Conservation (phyloP, 2,329 filamentous ascomycete genomes). For the Cordyceps farinosa region DNA sequence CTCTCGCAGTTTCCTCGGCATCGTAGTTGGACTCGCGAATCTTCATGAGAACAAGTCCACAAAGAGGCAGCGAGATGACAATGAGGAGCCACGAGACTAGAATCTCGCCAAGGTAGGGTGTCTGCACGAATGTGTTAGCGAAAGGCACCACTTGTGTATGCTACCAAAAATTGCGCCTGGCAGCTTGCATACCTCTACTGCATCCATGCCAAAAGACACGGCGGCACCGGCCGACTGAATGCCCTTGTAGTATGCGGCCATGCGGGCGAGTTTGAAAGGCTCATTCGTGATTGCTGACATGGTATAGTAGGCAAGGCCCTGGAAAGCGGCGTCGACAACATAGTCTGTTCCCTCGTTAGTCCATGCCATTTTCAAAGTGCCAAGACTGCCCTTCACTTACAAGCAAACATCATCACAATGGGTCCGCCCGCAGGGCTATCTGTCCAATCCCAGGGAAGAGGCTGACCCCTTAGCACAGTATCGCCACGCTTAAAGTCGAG, state of each 20-base stretch:
- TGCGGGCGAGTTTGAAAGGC: conserved; percentile 68
- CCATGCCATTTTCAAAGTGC: too few species aligned
- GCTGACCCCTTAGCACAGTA: conserved; percentile 19
- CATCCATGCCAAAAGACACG: conserved; percentile 38
- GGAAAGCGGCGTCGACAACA: conserved; percentile 27
- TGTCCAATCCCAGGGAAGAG: conserved; percentile 28
- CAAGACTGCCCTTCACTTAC: conserved; percentile 13
- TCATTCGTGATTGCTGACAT: conserved; percentile 75
- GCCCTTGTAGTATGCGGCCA: conserved; percentile 76
- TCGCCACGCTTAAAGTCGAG: conserved; percentile 40
- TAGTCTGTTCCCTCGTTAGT: conserved; percentile 22
- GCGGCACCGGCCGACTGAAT: conserved; percentile 73
- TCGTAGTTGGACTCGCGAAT: conserved; percentile 27
- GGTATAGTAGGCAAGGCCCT: conserved; percentile 65
- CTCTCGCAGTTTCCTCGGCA: conserved; percentile 21
- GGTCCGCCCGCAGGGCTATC: conserved; percentile 24
- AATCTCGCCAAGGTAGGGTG: conserved; percentile 25
- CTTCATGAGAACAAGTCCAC: conserved; percentile 22
- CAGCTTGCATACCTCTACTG: conserved; percentile 25
- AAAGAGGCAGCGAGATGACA: conserved; percentile 24
- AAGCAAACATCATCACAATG: conserved; percentile 26
- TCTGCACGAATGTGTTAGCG: conserved; percentile 17
- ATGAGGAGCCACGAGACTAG: conserved; percentile 26
- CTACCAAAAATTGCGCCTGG: neutral
- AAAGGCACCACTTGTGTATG: neutral